Conservation (phyloP, 1,284 basidiomycete species). For the Stereum hirsutum region DNA sequence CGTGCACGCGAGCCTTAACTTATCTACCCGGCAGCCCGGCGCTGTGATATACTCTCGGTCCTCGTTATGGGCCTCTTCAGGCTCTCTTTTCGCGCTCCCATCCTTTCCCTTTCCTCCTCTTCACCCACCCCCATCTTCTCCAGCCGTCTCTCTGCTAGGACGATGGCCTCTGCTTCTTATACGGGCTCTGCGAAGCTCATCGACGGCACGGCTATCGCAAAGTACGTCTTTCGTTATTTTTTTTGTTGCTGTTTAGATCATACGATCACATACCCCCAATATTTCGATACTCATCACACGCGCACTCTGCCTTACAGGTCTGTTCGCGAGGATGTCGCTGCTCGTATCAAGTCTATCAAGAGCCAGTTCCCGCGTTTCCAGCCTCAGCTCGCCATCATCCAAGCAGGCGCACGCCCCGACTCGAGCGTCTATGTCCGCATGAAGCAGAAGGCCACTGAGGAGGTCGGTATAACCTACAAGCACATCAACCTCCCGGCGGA, state of each 20-base stretch:
- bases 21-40: no score
- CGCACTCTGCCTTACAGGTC: conserved; percentile 37
- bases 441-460: conserved; percentile 94
- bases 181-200: conserved; percentile 47
- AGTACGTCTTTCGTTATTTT: conserved; percentile 38
- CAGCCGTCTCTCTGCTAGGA: no score
- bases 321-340: conserved; percentile 68
- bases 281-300: conserved; percentile 5
- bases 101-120: not conserved
- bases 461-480: conserved; percentile 87
- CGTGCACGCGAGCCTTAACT: no score
- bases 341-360: conserved; percentile 54
- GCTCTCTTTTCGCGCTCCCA: no score
- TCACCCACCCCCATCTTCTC: conserved; percentile 13
- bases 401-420: conserved; percentile 88
- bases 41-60: no score
- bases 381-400: conserved; percentile 87
- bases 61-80: no score
- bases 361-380: conserved; percentile 75
- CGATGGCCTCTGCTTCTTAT: conserved; percentile 34
- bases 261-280: no score
- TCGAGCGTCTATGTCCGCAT: conserved; percentile 94
- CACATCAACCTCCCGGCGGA: conserved; percentile 75
- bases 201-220: conserved; percentile 85
- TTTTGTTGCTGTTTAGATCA: no score